phyloP scores from a whole-genome alignment of 1,284 basidiomycete species.

The Salmacisia buchloeana region DNA sequence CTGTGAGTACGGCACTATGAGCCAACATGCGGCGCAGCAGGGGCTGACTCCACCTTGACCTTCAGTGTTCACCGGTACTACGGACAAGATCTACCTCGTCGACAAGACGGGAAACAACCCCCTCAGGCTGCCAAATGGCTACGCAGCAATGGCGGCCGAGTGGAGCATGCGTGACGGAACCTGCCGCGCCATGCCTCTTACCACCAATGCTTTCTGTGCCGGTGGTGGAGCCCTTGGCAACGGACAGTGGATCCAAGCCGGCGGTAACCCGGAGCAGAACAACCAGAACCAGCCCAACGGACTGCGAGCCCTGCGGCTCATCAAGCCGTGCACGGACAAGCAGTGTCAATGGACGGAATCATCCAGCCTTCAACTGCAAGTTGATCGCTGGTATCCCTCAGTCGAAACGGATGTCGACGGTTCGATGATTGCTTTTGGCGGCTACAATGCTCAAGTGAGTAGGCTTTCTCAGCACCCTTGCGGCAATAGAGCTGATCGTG shows the following conservation, averaged over 20 bases:
- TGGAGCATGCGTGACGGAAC: constrained; percentile 33
- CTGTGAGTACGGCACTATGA: no score
- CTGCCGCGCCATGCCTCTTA: constrained; percentile 27
- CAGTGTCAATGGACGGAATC: constrained; percentile 34
- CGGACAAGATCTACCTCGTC: constrained; percentile 38
- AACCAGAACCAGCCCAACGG: neutral
- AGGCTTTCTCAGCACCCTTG: neutral
- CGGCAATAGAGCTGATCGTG: neutral
- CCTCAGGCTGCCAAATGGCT: constrained; percentile 23
- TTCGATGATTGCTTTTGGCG: constrained; percentile 31
- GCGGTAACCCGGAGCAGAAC: constrained; percentile 24
- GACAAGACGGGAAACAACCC: constrained; percentile 46
- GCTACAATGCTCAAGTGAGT: constrained; percentile 6
- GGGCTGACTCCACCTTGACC: no score
- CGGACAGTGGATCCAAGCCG: constrained; percentile 34
- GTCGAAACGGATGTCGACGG: constrained; percentile 40
- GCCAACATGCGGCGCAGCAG: no score
- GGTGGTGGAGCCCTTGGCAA: constrained; percentile 36
- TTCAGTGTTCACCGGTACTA: constrained; percentile 39
- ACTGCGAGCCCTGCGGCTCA: constrained; percentile 21
- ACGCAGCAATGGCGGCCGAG: constrained; percentile 37
- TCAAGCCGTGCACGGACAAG: constrained; percentile 25
- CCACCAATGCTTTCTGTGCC: constrained; percentile 44
- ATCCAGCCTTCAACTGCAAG: no score
- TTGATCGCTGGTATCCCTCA: constrained; percentile 42